phyloP scores from a whole-genome alignment of 441 rosid genomes.

The Euphorbia celastroides region DNA sequence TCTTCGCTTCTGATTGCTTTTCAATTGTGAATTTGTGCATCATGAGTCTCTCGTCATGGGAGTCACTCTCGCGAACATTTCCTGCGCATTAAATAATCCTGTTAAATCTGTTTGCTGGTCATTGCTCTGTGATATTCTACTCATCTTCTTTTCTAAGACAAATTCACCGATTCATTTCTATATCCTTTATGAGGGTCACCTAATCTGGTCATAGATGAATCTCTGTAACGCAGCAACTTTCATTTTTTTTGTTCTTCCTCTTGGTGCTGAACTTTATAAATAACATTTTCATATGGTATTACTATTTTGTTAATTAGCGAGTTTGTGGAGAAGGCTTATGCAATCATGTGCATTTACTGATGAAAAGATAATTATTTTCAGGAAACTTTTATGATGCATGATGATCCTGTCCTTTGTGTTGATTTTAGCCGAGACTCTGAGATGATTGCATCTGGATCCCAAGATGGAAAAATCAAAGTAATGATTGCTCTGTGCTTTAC shows the following conservation, averaged over 20 bases:
- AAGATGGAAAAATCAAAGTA: constrained; percentile 97
- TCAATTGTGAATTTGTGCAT: not conserved
- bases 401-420: constrained; percentile 91
- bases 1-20: not conserved
- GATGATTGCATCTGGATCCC: constrained; percentile 93
- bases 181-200: too few species aligned
- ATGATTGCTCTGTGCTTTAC: not conserved
- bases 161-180: not conserved
- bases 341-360: constrained; percentile 15
- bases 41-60: not conserved
- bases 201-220: not conserved
- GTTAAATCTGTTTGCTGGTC: not conserved
- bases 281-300: not conserved
- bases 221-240: not conserved
- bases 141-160: not conserved
- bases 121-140: constrained; percentile 1
- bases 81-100: not conserved
- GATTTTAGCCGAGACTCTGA: constrained; percentile 98
- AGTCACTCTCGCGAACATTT: not conserved
- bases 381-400: constrained; percentile 99
- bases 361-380: constrained; percentile 28
- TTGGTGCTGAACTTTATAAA: not conserved
- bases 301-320: not conserved
- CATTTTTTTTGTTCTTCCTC: not conserved
- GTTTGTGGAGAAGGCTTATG: constrained; percentile 6